These are phyloP conservation scores for Suillus cothurnatus DNA, from an alignment of 768 basidiomycete genomes.

Conservation along the genomic window DNA sequence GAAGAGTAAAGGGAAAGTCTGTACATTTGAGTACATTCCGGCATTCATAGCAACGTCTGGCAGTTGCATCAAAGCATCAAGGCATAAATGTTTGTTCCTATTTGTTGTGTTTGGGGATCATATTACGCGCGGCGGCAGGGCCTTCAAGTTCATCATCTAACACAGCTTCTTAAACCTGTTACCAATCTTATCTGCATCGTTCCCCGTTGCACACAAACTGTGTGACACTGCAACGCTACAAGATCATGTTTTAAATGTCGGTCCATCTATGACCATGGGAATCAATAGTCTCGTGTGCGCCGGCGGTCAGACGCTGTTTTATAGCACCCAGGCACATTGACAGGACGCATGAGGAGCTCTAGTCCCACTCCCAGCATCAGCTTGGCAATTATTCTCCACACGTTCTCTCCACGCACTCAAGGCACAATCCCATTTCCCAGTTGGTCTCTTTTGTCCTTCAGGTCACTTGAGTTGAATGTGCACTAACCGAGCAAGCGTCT, in stretches of 20 bases:
- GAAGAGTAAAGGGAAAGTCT: slow-evolving; percentile 6
- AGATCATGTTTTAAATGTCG: not conserved
- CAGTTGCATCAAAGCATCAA: slow-evolving; percentile 24
- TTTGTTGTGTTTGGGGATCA: slow-evolving; percentile 10
- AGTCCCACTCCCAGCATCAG: not conserved
- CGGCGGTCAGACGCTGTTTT: not conserved
- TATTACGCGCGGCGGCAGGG: not conserved
- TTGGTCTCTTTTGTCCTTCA: not conserved
- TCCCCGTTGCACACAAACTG: not conserved
- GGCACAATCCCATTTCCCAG: not conserved
- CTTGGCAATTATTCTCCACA: not conserved
- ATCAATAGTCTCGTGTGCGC: not conserved
- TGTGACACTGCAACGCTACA: not conserved
- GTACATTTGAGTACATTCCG: slow-evolving; percentile 17
- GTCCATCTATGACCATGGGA: slow-evolving; percentile 2
- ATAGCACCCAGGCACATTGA: not conserved
- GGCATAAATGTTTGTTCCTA: slow-evolving; percentile 15
- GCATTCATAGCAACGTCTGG: slow-evolving; percentile 22
- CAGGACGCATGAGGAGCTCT: not conserved
- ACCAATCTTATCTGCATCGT: not conserved
- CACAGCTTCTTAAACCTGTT: slow-evolving; percentile 6
- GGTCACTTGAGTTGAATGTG: not conserved
- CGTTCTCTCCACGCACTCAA: not conserved
- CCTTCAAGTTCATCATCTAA: slow-evolving; percentile 5
- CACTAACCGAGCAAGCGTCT: not conserved